A percentile compares a stretch with the other conserved stretches of the same genome.
phyloP scores from a whole-genome alignment of 495 filamentous ascomycete species.

The Astrothelium subdiscretum region DNA sequence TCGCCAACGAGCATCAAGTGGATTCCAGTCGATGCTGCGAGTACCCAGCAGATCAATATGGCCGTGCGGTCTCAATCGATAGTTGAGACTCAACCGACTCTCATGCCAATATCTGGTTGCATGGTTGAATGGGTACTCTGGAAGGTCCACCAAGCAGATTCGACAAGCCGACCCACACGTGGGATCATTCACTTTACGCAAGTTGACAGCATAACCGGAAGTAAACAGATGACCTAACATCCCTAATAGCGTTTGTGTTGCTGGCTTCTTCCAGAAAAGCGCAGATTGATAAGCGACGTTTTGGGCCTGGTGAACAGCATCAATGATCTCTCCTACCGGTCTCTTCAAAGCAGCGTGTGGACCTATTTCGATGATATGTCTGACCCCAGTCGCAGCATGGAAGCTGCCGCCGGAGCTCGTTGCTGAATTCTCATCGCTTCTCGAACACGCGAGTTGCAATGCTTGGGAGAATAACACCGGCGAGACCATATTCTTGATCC shows the following conservation, averaged over 20 bases:
- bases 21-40: conserved; percentile 34
- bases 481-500: conserved; percentile 9
- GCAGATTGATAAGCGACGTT: neutral
- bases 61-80: conserved; percentile 34
- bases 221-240: conserved; percentile 11
- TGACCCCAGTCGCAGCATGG: neutral
- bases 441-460: neutral
- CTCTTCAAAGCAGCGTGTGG: conserved; percentile 2
- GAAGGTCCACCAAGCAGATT: neutral
- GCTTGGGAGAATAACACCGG: conserved; percentile 12
- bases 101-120: conserved; percentile 1
- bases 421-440: neutral
- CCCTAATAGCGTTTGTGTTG: neutral
- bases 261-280: neutral
- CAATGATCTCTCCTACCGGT: neutral
- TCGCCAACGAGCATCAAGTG: conserved; percentile 40
- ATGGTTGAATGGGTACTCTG: neutral
- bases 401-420: neutral
- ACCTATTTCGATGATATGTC: conserved; percentile 7
- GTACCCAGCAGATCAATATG: conserved; percentile 46
- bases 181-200: neutral
- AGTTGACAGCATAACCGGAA: conserved; percentile 13
- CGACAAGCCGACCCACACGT: neutral
- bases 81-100: conserved; percentile 31
- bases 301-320: neutral